phyloP scores from a whole-genome alignment of 2,329 filamentous ascomycete genomes.

The Verticillium longisporum region DNA sequence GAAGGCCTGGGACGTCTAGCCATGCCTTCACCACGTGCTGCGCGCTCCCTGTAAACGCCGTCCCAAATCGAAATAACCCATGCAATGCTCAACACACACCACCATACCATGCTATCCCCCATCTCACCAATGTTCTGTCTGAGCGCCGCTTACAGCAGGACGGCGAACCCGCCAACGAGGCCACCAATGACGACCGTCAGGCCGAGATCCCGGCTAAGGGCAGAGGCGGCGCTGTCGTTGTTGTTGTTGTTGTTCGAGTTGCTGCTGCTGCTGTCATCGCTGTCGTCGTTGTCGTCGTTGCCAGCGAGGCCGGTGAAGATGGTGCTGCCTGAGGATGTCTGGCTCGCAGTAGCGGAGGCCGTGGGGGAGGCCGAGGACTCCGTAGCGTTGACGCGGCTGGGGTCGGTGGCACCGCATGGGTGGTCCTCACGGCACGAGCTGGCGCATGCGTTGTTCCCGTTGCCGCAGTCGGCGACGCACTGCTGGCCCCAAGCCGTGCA shows the following conservation, averaged over 20 bases:
- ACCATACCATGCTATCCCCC: background rate
- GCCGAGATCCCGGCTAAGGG: conserved; percentile 28
- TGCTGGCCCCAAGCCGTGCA: conserved; percentile 67
- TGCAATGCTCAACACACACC: background rate
- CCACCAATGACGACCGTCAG: conserved; percentile 28
- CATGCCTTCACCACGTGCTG: background rate
- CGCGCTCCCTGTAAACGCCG: background rate
- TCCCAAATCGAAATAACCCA: background rate
- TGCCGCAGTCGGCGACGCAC: conserved; percentile 53
- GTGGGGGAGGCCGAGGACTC: conserved; percentile 32
- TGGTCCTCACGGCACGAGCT: conserved; percentile 55
- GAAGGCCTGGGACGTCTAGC: background rate
- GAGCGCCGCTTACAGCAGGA: conserved; percentile 20
- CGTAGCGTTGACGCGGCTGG: conserved; percentile 51
- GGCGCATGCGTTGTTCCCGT: conserved; percentile 50
- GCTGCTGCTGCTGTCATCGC: background rate
- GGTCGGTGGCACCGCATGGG: conserved; percentile 65
- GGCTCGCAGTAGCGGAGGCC: conserved; percentile 23
- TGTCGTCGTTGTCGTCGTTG: background rate
- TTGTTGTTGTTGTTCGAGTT: conserved; percentile 5
- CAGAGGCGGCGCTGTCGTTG: conserved; percentile 19
- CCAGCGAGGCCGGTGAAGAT: conserved; percentile 27
- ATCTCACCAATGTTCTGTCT: background rate
- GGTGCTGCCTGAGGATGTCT: conserved; percentile 22
- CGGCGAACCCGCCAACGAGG: conserved; percentile 32